Conservation (phyloP, 2,329 filamentous ascomycete genomes). For the Xylariaceae sp. region DNA sequence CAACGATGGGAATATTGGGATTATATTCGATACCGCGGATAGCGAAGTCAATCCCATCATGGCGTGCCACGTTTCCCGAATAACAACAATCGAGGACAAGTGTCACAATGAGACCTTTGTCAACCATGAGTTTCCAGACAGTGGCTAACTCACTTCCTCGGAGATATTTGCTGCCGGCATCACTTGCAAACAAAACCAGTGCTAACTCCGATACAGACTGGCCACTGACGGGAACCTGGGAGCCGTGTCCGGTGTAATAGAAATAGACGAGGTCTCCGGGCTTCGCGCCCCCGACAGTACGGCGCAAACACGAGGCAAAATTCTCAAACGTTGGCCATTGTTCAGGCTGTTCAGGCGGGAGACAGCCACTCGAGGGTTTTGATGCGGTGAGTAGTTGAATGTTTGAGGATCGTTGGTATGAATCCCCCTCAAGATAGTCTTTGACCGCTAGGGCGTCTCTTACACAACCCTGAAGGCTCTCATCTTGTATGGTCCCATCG, state of each 20-base stretch:
- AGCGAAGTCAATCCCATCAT: neutral
- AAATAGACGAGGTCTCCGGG: conserved; percentile 10
- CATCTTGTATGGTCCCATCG: neutral
- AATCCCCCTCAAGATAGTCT: neutral
- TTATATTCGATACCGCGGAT: conserved; percentile 4
- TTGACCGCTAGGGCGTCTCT: conserved; percentile 1
- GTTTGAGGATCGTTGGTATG: neutral
- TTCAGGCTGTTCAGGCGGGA: neutral
- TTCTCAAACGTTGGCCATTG: neutral
- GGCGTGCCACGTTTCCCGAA: conserved; percentile 6
- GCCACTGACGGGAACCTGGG: neutral
- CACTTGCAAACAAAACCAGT: neutral
- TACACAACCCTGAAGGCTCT: neutral
- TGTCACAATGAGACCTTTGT: conserved; percentile 4
- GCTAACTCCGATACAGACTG: neutral
- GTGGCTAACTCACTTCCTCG: neutral
- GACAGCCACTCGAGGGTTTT: neutral
- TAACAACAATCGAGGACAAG: conserved; percentile 12
- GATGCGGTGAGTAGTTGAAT: neutral
- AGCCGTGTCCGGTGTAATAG: conserved; percentile 12
- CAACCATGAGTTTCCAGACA: conserved; percentile 3
- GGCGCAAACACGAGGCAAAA: neutral
- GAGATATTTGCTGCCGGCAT: neutral
- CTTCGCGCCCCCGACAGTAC: neutral
- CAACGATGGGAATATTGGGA: neutral